Conservation (phyloP, 1,284 basidiomycete species). For the Waitea zeae region DNA sequence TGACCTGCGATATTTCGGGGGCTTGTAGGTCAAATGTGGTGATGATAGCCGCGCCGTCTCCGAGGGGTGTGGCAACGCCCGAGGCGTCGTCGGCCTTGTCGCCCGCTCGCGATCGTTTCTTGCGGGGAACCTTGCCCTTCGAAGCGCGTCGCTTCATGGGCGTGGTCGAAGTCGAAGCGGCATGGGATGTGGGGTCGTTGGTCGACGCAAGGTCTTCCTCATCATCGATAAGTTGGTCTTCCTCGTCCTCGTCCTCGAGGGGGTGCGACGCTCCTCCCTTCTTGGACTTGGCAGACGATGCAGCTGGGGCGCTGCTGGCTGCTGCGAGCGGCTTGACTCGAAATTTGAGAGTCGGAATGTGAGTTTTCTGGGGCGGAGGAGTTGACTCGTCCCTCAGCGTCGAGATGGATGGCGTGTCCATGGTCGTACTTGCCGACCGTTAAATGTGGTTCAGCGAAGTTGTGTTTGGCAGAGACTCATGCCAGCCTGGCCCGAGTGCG, state of each 20-base stretch:
- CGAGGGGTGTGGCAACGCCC: too few species aligned
- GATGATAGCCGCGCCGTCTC: too few species aligned
- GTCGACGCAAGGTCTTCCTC: slow-evolving; percentile 26
- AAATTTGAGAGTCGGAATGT: slow-evolving; percentile 21
- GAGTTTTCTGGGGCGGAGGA: slow-evolving; percentile 30
- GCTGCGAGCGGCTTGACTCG: slow-evolving; percentile 32
- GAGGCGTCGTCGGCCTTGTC: background rate
- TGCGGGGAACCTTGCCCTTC: slow-evolving; percentile 4
- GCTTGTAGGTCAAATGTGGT: too few species aligned
- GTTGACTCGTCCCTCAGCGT: slow-evolving; percentile 52
- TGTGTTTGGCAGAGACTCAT: too few species aligned
- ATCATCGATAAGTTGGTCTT: slow-evolving; percentile 64
- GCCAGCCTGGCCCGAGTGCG: too few species aligned
- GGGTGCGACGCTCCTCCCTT: slow-evolving; percentile 22
- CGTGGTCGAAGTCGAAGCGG: slow-evolving; percentile 2
- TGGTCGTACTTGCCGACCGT: too few species aligned
- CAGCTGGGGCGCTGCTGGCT: slow-evolving; percentile 23
- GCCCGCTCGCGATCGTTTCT: background rate
- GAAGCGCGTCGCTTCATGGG: background rate
- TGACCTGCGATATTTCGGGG: too few species aligned
- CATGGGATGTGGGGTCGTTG: slow-evolving; percentile 9
- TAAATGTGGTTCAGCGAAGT: too few species aligned
- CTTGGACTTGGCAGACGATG: slow-evolving; percentile 27
- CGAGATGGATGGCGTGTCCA: slow-evolving; percentile 68
- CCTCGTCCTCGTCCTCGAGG: slow-evolving; percentile 35